Conservation (phyloP, 2,329 filamentous ascomycete species). For the Colletotrichum destructivum region DNA sequence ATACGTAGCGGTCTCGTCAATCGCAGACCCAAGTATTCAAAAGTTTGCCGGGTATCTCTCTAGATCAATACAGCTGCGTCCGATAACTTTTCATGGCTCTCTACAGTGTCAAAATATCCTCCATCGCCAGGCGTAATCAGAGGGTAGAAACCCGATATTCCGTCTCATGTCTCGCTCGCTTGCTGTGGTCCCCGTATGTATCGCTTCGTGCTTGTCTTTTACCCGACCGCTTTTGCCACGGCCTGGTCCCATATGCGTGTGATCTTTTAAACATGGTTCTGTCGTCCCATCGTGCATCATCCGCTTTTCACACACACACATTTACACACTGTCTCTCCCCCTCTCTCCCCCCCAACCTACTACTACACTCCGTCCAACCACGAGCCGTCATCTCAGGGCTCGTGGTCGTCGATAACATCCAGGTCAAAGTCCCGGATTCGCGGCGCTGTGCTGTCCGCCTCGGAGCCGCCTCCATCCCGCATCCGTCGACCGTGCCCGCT, state of each 20-base stretch:
- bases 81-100: background rate
- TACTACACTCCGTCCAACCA: too few species aligned
- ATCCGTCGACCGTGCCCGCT: constrained; percentile 27
- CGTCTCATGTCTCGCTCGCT: constrained; percentile 14
- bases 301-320: background rate
- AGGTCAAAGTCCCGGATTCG: constrained; percentile 57
- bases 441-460: constrained; percentile 47
- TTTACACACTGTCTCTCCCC: background rate
- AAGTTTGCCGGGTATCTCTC: background rate
- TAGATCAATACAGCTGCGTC: background rate
- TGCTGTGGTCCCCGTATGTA: background rate
- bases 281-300: constrained; percentile 25
- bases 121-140: background rate
- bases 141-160: background rate
- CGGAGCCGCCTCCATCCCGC: constrained; percentile 44
- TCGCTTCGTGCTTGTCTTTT: constrained; percentile 1
- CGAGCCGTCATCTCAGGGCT: constrained; percentile 42
- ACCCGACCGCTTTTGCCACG: background rate
- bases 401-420: constrained; percentile 52
- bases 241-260: background rate
- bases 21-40: background rate
- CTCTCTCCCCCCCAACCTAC: too few species aligned
- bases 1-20: background rate
- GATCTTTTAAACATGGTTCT: constrained; percentile 10
- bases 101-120: background rate